A percentile compares a stretch with the other conserved stretches of the same genome.
Conservation (phyloP, 1,139 yeast genomes). For the Saccharomyces hybrid region DNA sequence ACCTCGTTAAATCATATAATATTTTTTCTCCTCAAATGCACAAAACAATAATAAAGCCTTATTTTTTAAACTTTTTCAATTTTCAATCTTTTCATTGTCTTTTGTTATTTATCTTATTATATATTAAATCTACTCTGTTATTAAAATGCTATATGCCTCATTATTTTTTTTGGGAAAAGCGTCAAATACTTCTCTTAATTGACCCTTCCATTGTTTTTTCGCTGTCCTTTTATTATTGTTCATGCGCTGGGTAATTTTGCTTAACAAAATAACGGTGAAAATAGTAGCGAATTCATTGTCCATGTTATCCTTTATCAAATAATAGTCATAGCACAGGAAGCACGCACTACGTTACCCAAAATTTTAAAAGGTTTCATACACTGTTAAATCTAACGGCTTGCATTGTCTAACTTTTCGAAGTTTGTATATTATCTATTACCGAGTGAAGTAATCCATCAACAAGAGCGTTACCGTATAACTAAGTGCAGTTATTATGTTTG, state of each 20-base stretch:
- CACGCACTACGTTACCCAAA: no score
- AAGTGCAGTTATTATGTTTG: conserved; percentile 38
- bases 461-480: no score
- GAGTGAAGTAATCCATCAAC: no score
- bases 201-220: no score
- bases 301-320: neutral
- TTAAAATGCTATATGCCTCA: neutral
- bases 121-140: neutral
- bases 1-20: neutral
- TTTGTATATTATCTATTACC: neutral
- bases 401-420: neutral
- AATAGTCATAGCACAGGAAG: neutral
- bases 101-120: neutral
- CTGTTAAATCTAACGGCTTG: neutral
- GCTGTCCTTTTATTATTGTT: neutral
- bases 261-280: neutral
- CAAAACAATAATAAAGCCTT: neutral
- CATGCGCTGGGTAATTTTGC: neutral
- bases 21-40: neutral
- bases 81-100: neutral
- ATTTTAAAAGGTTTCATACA: neutral
- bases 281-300: neutral
- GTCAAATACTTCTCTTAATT: no score
- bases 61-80: neutral
- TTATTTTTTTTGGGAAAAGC: neutral